Conservation (phyloP, 495 filamentous ascomycete genomes). For the Articulospora tetracladia region DNA sequence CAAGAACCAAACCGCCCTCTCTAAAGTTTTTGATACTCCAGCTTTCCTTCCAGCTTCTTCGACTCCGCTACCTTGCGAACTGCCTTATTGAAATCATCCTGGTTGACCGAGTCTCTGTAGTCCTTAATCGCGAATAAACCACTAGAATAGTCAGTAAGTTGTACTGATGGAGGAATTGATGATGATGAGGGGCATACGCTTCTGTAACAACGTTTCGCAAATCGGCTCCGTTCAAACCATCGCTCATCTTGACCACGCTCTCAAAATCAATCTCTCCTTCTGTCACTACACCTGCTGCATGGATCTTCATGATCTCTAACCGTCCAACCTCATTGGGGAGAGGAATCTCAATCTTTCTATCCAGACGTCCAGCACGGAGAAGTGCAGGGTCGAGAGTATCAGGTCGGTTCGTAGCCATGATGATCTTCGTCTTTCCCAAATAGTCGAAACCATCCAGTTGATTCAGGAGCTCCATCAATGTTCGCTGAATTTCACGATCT, state of each 20-base stretch:
- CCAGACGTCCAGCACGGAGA: slow-evolving; percentile 87
- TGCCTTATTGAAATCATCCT: slow-evolving; percentile 99
- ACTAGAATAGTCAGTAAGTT: slow-evolving; percentile 43
- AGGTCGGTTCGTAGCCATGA: slow-evolving; percentile 99
- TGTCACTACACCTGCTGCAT: slow-evolving; percentile 76
- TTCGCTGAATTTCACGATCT: slow-evolving; percentile 98
- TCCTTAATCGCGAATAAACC: slow-evolving; percentile 97
- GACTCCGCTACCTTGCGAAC: slow-evolving; percentile 94
- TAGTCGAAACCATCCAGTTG: slow-evolving; percentile 99
- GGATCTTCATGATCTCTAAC: slow-evolving; percentile 98
- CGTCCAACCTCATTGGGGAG: slow-evolving; percentile 98
- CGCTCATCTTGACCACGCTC: slow-evolving; percentile 99
- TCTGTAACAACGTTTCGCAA: slow-evolving; percentile 97
- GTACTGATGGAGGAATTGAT: not conserved
- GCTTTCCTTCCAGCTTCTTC: slow-evolving; percentile 97
- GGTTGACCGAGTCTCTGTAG: slow-evolving; percentile 89
- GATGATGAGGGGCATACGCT: slow-evolving; percentile 61
- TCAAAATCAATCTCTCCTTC: slow-evolving; percentile 99
- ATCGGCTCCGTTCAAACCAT: slow-evolving; percentile 96
- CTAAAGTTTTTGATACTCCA: slow-evolving; percentile 96
- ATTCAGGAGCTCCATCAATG: slow-evolving; percentile 98
- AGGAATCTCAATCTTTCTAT: slow-evolving; percentile 98
- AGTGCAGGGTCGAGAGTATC: slow-evolving; percentile 97
- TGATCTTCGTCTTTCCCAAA: slow-evolving; percentile 99
- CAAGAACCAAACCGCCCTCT: slow-evolving; percentile 21